These are phyloP conservation scores for Salix purpurea DNA, from an alignment of 345 rosid genomes.

Conservation along the genomic window DNA sequence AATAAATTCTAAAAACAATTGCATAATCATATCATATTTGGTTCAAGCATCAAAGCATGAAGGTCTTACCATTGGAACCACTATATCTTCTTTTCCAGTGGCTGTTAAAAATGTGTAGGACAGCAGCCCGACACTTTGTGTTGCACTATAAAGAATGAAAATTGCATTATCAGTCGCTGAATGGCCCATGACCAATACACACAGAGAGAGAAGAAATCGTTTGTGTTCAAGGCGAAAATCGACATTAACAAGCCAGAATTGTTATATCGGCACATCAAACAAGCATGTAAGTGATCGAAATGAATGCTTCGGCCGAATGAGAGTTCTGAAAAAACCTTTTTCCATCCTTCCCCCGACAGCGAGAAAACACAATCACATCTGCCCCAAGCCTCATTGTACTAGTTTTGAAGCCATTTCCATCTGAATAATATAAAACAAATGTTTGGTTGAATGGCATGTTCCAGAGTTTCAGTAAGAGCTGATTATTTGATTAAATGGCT, in stretches of 20 bases:
- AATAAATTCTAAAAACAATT: not conserved
- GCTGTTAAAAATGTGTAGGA: conserved; percentile 64
- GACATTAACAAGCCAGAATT: no score
- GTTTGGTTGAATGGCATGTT: not conserved
- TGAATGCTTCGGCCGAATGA: not conserved
- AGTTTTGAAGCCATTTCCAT: conserved; percentile 87
- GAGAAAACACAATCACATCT: conserved; percentile 76
- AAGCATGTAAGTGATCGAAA: no score
- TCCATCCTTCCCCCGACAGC: conserved; percentile 40
- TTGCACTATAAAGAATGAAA: conserved; percentile 24
- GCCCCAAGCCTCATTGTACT: conserved; percentile 91
- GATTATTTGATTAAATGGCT: conserved; percentile 4
- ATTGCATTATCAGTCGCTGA: not conserved
- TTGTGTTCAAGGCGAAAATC: no score
- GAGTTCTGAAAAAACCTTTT: conserved; percentile 27
- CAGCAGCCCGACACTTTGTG: conserved; percentile 64
- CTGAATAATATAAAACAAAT: conserved; percentile 24
- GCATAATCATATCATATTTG: not conserved
- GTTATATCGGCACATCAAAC: no score
- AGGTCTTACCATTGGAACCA: conserved; percentile 70
- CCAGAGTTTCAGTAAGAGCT: not conserved
- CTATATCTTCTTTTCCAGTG: conserved; percentile 61
- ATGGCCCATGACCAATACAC: no score
- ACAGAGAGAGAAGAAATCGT: no score
- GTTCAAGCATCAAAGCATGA: not conserved